phyloP scores from a whole-genome alignment of 2,329 filamentous ascomycete species.

The Didymella sp. region DNA sequence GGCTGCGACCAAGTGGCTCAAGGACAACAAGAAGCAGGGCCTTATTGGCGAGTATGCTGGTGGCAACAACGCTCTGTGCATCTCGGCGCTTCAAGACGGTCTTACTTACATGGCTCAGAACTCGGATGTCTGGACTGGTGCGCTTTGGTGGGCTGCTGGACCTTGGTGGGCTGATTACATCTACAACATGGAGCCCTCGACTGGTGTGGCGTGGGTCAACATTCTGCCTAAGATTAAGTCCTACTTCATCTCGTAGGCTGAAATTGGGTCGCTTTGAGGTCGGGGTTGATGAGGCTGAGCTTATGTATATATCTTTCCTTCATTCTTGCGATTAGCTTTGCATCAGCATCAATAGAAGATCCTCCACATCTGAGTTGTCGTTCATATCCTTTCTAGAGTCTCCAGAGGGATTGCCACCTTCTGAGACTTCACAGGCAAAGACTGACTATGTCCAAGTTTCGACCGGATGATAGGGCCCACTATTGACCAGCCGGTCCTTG shows the following conservation, averaged over 20 bases:
- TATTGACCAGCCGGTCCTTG: too few relatives aligned
- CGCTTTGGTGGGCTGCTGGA: conserved; percentile 63
- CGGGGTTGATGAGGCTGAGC: background rate
- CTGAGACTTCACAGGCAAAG: too few relatives aligned
- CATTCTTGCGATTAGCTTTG: background rate
- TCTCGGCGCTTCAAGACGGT: conserved; percentile 59
- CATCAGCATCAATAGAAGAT: background rate
- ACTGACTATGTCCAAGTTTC: too few relatives aligned
- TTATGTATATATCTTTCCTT: conserved; percentile 9
- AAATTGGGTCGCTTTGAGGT: too few relatives aligned
- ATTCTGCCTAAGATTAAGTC: conserved; percentile 48
- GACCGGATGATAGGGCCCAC: too few relatives aligned
- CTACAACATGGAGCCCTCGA: conserved; percentile 58
- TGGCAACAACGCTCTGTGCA: conserved; percentile 59
- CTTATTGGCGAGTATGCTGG: conserved; percentile 64
- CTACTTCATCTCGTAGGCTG: conserved; percentile 38
- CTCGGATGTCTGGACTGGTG: conserved; percentile 61
- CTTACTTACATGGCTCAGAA: conserved; percentile 58
- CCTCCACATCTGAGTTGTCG: background rate
- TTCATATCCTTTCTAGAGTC: background rate
- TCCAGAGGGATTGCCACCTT: too few relatives aligned
- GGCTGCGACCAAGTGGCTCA: conserved; percentile 62
- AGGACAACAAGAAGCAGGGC: conserved; percentile 60
- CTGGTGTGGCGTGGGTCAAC: conserved; percentile 51
- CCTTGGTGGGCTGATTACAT: conserved; percentile 61